Conservation (phyloP, 306 rosid species). For the Vachellia pachyceras region DNA sequence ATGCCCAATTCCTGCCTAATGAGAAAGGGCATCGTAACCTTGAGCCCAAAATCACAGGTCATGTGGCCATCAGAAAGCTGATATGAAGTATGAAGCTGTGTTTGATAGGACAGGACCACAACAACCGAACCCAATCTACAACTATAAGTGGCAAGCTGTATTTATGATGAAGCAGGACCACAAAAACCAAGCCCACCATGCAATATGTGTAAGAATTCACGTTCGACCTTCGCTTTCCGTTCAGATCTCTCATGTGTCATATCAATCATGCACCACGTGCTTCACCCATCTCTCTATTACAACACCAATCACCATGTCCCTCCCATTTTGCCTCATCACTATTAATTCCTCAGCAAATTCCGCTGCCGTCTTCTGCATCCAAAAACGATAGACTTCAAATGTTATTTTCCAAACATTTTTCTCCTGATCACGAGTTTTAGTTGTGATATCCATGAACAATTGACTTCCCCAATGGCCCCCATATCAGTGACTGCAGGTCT, state of each 20-base stretch:
- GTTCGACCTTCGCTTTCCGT: constrained; percentile 27
- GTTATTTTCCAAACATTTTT: too few relatives aligned
- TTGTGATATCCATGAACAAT: too few relatives aligned
- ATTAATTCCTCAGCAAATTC: background rate
- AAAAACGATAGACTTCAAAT: too few relatives aligned
- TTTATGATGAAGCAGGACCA: constrained; percentile 8
- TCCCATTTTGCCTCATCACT: background rate
- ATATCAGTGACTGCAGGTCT: too few relatives aligned
- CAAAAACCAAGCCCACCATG: background rate
- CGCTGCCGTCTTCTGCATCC: too few relatives aligned
- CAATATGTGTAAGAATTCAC: constrained; percentile 1
- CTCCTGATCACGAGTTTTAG: too few relatives aligned
- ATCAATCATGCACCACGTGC: constrained; percentile 1
- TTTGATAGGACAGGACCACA: constrained; percentile 12
- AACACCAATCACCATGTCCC: background rate
- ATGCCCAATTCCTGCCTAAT: background rate
- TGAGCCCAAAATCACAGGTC: background rate
- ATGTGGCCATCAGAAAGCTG: constrained; percentile 5
- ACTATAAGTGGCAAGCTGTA: background rate
- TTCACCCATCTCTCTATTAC: background rate
- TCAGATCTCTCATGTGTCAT: background rate
- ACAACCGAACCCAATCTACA: background rate
- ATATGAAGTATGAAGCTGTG: background rate
- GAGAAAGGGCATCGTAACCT: background rate
- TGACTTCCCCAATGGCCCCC: too few relatives aligned